A percentile compares a stretch with the other conserved stretches of the same genome.
Conservation (phyloP, 495 filamentous ascomycete genomes). For the Aspergillus campestris region DNA sequence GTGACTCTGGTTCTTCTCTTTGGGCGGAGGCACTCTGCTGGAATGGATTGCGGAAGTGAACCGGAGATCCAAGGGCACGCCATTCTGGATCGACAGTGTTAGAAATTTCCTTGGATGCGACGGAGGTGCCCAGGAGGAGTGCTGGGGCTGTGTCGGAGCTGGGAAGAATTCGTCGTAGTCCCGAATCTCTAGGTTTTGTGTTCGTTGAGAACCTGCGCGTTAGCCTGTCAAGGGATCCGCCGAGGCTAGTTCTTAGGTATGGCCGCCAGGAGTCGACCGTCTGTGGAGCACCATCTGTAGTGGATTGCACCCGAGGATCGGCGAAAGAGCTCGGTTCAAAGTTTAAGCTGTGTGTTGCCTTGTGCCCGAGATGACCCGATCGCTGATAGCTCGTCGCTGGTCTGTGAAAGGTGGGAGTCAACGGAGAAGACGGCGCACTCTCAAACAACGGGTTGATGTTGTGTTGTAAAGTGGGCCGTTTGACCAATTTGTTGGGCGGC, state of each 20-base stretch:
- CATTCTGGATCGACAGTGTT: slow-evolving; percentile 1
- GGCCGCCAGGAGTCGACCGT: slow-evolving; percentile 32
- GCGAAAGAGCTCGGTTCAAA: slow-evolving; percentile 21
- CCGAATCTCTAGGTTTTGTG: slow-evolving; percentile 15
- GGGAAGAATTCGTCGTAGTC: slow-evolving; percentile 21
- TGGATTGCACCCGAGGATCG: slow-evolving; percentile 9
- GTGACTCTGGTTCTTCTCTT: slow-evolving; percentile 1
- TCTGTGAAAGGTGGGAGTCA: slow-evolving; percentile 54
- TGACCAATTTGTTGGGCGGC: slow-evolving; percentile 79
- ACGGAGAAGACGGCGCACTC: slow-evolving; percentile 34
- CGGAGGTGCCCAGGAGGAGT: slow-evolving; percentile 31
- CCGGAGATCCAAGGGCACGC: slow-evolving; percentile 10
- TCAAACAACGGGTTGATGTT: slow-evolving; percentile 24
- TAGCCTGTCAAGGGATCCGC: slow-evolving; percentile 28
- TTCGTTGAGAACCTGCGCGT: slow-evolving; percentile 23
- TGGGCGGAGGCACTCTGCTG: slow-evolving; percentile 2
- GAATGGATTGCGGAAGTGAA: slow-evolving; percentile 33
- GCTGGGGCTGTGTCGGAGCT: slow-evolving; percentile 22
- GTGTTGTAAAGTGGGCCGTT: slow-evolving; percentile 62
- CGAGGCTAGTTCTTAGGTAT: slow-evolving; percentile 34
- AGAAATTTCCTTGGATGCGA: slow-evolving; percentile 13
- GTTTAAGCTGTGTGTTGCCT: slow-evolving; percentile 21
- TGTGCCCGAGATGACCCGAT: slow-evolving; percentile 58
- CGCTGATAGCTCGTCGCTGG: slow-evolving; percentile 86
- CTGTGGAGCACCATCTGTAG: slow-evolving; percentile 7